These are phyloP conservation scores for Juglanconis sp. DNA, from an alignment of 2,329 filamentous ascomycete species.

Conservation along the genomic window DNA sequence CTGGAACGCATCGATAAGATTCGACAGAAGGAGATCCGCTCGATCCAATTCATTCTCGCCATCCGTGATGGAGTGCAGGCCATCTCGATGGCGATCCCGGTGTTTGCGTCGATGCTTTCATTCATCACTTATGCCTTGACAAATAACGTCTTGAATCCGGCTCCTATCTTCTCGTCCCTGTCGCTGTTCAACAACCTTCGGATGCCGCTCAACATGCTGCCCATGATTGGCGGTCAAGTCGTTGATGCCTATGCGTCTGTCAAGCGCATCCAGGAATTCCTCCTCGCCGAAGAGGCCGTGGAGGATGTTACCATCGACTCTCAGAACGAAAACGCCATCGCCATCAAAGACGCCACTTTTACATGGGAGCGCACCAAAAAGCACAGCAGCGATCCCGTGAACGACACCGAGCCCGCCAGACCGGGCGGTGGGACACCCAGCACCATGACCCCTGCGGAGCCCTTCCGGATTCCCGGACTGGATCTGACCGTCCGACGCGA, in stretches of 20 bases:
- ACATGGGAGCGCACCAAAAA: slow-evolving; percentile 71
- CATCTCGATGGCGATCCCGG: slow-evolving; percentile 74
- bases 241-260: slow-evolving; percentile 81
- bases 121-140: slow-evolving; percentile 74
- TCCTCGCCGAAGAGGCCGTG: slow-evolving; percentile 74
- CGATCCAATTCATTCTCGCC: slow-evolving; percentile 72
- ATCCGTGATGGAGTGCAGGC: slow-evolving; percentile 78
- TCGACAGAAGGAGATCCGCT: slow-evolving; percentile 67
- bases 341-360: slow-evolving; percentile 67
- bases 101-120: slow-evolving; percentile 85
- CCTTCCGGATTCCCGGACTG: slow-evolving; percentile 65
- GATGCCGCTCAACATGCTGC: slow-evolving; percentile 78
- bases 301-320: slow-evolving; percentile 57
- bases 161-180: slow-evolving; percentile 80
- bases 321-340: slow-evolving; percentile 63
- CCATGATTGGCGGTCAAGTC: slow-evolving; percentile 76
- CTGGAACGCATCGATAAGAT: slow-evolving; percentile 68
- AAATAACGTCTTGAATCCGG: slow-evolving; percentile 65
- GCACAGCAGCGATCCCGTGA: slow-evolving; percentile 40
- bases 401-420: slow-evolving; percentile 43
- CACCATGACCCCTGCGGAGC: slow-evolving; percentile 53
- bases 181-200: slow-evolving; percentile 84
- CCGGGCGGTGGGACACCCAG: slow-evolving; percentile 41
- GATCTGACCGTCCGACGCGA: slow-evolving; percentile 65
- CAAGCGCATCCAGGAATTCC: slow-evolving; percentile 75